Base-by-base conservation (phyloP, 352 stramenopile species). In the Stramenopiles sp. region DNA sequence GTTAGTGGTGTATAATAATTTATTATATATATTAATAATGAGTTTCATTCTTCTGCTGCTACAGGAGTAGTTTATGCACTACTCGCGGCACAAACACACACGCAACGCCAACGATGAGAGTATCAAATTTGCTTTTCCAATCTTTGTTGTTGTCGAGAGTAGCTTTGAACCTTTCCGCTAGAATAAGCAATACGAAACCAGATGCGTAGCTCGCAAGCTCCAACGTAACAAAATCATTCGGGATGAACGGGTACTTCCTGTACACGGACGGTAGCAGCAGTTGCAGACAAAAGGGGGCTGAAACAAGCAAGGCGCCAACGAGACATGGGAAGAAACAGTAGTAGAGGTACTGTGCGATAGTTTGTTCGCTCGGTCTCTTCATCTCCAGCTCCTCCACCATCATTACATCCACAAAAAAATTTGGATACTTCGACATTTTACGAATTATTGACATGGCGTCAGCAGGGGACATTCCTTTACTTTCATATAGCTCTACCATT, bases 391-490 rank as follows among this genome's bases (percentile, higher is more conserved):
- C 94, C 82, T 97, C 92, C 29, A 94, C 86, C 93, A 98, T 97
- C 94, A 98, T 98, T 80, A 97, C 90, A 87, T 98, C 93, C 39
- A 97, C 93, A 86, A 98, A 98, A 32, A 96, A 95, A 80, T 97
- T 91, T 82, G 96, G 95, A 88, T 98, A 98, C 88, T 97, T 98
- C 81, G 93, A 87, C 86, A 98, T 91, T 32, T 92, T 98, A 81
- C 91, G 86, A 78, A 98, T 92, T 0, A 97, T 91, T 4, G 92
- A 83, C 80, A 87, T 88, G 1, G 94, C 93, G 88, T 98, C 94
- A 1, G 95, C 88, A 22, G 86, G 89, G 1, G 85, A 88, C 84
- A 98, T 95, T 29, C 94, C 94, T 82, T 92, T 89, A 82, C 90
- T 88, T 84, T 94, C 88, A 83, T 97, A 98, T 67, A 98, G 91